Percentiles rank a stretch among this genome's conserved stretches.
Conservation (phyloP, 2,329 filamentous ascomycete genomes). For the Neofusicoccum sp. region DNA sequence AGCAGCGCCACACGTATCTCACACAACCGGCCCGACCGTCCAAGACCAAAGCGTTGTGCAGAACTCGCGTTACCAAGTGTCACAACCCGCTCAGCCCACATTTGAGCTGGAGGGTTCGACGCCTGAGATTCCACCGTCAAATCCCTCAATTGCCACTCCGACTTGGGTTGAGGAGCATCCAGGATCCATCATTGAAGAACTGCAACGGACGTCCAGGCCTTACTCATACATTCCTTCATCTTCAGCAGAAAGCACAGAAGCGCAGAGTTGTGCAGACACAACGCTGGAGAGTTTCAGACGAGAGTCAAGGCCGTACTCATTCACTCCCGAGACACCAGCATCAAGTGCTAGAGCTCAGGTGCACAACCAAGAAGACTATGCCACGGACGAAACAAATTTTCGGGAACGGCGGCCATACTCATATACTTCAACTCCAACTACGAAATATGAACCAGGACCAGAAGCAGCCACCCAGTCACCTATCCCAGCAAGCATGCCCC, state of each 20-base stretch:
- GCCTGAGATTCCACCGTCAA: neutral
- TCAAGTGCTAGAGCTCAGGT: too few species aligned
- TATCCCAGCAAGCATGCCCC: neutral
- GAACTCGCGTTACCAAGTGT: neutral
- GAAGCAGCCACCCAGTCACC: too few species aligned
- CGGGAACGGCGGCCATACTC: too few species aligned
- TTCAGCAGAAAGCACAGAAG: neutral
- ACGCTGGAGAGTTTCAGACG: neutral
- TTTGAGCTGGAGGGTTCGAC: constrained; percentile 1
- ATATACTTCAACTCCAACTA: too few species aligned
- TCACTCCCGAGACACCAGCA: neutral
- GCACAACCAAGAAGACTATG: too few species aligned
- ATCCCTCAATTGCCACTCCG: neutral
- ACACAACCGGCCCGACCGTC: neutral
- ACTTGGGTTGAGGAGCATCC: neutral
- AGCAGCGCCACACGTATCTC: neutral
- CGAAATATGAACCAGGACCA: too few species aligned
- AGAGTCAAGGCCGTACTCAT: neutral
- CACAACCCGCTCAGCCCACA: neutral
- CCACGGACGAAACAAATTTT: neutral
- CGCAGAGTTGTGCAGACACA: neutral
- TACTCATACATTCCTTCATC: neutral
- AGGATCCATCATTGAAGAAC: neutral
- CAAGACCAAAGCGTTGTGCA: neutral
- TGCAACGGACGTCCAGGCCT: neutral